A percentile compares a stretch with the other conserved stretches of the same genome.
These are phyloP conservation scores for Dactylellina leptospora DNA, from an alignment of 2,329 filamentous ascomycete species.

Conservation along the genomic window DNA sequence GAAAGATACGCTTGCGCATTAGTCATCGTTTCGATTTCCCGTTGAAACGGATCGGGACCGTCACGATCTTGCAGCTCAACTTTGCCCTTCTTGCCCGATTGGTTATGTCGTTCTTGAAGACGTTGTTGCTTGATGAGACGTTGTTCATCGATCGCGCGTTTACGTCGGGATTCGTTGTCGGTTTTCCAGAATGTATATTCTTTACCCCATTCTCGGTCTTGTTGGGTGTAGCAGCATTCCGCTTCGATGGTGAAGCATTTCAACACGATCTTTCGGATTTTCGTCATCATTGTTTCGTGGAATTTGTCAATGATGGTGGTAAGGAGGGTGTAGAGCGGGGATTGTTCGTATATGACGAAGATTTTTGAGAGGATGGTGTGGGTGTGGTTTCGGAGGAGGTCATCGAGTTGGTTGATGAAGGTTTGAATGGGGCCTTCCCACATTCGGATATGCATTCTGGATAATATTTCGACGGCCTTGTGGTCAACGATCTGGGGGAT, in stretches of 20 bases:
- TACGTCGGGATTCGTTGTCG: slow-evolving; percentile 34
- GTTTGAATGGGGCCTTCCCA: slow-evolving; percentile 53
- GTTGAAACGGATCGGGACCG: slow-evolving; percentile 53
- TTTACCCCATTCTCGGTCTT: slow-evolving; percentile 40
- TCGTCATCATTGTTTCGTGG: slow-evolving; percentile 35
- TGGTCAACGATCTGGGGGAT: slow-evolving; percentile 56
- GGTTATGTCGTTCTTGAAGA: slow-evolving; percentile 26
- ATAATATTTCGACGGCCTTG: slow-evolving; percentile 54
- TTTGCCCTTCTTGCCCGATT: slow-evolving; percentile 42
- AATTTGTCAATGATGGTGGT: slow-evolving; percentile 59
- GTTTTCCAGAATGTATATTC: slow-evolving; percentile 27
- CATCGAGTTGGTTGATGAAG: slow-evolving; percentile 48
- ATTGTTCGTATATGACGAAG: slow-evolving; percentile 54
- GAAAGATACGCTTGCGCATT: slow-evolving; percentile 55
- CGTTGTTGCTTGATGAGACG: slow-evolving; percentile 16
- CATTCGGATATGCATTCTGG: slow-evolving; percentile 50
- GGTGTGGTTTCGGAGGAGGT: slow-evolving; percentile 44
- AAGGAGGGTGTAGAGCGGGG: slow-evolving; percentile 57
- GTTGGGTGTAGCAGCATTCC: slow-evolving; percentile 42
- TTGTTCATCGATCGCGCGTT: slow-evolving; percentile 34
- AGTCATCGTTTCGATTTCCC: slow-evolving; percentile 55
- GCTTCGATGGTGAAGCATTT: slow-evolving; percentile 45
- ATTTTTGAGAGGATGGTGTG: slow-evolving; percentile 39
- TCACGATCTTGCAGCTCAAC: slow-evolving; percentile 19
- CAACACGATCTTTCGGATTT: slow-evolving; percentile 12